Evolutionary conservation across 495 filamentous ascomycete genomes (phyloP).

Genomic region (Aspergillus incahuasiensis): DNA sequence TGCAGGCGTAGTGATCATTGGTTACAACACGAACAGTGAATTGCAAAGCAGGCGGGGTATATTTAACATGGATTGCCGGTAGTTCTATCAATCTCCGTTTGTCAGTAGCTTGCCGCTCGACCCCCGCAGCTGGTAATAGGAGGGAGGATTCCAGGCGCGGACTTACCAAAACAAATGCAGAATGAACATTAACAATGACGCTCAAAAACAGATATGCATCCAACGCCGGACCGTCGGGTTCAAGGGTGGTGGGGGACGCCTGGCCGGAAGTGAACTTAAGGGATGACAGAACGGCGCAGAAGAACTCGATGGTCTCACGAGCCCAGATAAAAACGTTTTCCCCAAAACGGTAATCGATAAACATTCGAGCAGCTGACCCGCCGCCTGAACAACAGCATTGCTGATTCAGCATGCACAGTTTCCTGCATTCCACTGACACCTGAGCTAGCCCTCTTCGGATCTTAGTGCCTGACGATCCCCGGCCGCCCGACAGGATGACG

Average conservation of each 20-base stretch:
- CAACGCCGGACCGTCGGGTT: constrained; percentile 25
- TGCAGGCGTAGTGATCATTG: constrained; percentile 21
- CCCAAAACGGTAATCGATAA: constrained; percentile 43
- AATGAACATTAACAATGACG: constrained; percentile 24
- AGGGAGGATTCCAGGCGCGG: neutral
- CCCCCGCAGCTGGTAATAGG: neutral
- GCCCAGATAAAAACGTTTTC: constrained; percentile 30
- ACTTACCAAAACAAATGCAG: constrained; percentile 20
- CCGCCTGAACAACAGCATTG: constrained; percentile 26
- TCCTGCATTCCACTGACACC: constrained; percentile 9
- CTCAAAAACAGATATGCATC: constrained; percentile 31
- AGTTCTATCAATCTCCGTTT: neutral
- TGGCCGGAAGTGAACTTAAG: constrained; percentile 7
- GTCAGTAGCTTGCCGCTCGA: constrained; percentile 1
- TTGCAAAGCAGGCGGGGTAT: constrained; percentile 16
- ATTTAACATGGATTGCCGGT: constrained; percentile 9
- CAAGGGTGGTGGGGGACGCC: constrained; percentile 15
- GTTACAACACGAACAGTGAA: constrained; percentile 17
- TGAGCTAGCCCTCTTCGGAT: neutral
- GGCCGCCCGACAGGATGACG: neutral
- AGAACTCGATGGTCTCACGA: constrained; percentile 20
- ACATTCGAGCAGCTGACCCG: constrained; percentile 24
- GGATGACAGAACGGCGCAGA: constrained; percentile 2
- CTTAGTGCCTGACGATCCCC: constrained; percentile 12
- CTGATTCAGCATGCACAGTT: constrained; percentile 24